Conservation (phyloP, 768 basidiomycete genomes). For the Tylopilus balloui region DNA sequence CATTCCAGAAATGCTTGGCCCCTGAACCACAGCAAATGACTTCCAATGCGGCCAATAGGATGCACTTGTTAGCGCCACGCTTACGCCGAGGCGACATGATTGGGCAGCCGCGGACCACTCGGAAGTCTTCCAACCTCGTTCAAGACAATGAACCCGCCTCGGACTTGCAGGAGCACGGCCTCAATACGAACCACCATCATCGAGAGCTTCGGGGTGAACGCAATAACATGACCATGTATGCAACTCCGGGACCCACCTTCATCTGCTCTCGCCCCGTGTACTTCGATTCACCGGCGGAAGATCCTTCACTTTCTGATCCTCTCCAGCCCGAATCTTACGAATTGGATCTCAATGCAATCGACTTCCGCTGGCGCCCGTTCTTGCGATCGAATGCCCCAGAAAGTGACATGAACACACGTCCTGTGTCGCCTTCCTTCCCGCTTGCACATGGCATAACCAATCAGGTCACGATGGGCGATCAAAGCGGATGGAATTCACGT, state of each 20-base stretch:
- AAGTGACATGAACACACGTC: neutral
- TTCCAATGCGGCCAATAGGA: conserved; percentile 7
- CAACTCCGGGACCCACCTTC: conserved; percentile 47
- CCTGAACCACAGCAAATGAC: conserved; percentile 8
- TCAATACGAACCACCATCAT: neutral
- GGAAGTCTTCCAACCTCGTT: conserved; percentile 4
- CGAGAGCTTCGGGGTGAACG: conserved; percentile 2
- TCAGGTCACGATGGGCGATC: conserved; percentile 11
- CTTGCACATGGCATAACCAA: conserved; percentile 5
- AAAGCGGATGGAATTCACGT: conserved; percentile 11
- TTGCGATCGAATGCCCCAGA: conserved; percentile 24
- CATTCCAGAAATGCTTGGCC: conserved; percentile 2
- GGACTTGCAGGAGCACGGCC: conserved; percentile 10
- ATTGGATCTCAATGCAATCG: conserved; percentile 39
- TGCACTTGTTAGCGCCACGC: conserved; percentile 7
- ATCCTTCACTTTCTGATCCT: conserved; percentile 40
- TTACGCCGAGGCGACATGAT: conserved; percentile 20
- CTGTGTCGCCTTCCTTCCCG: neutral
- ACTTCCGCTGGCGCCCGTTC: conserved; percentile 58
- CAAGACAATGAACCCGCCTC: conserved; percentile 10
- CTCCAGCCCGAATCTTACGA: conserved; percentile 34
- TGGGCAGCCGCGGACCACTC: conserved; percentile 1
- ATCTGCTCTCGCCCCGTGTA: conserved; percentile 35
- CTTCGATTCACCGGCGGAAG: conserved; percentile 51
- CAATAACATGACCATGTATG: conserved; percentile 28